Base-by-base conservation (phyloP, 352 stramenopile genomes). In the Pythium phragmitis region DNA sequence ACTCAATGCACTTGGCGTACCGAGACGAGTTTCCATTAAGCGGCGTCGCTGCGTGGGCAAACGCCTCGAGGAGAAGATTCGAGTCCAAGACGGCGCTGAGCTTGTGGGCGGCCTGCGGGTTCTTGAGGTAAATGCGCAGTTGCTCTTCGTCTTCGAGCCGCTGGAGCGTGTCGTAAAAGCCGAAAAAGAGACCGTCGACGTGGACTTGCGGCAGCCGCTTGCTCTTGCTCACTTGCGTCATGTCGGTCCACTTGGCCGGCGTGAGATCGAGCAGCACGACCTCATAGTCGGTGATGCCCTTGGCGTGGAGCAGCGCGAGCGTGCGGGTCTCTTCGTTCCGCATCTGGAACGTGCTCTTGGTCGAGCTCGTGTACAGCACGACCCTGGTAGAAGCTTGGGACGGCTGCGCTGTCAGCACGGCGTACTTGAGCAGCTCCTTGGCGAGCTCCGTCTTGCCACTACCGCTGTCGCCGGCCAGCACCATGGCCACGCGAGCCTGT, bases 271-370 rank as follows among this genome's bases (percentile, higher is more conserved):
- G 60, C 34, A 91, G 62, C 21, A 93, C 80, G 19, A 91, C 85
- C 48, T 87, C 80, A 56, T 89, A 93, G 8, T 66, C 64, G 12
- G 73, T 74, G 12, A 89, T 74, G 45, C 80, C 74, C 69, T 93
- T 91, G 26, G 79, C 75, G 45, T 85, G 80, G n/a, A 93, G 62
- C 11, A 93, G 53, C n/a, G 80, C 80, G n/a, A 91, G 80, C 11
- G 82, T 89, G 26, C 80, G 68, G 12, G 79, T 67, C 52, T 93
- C 84, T 34, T 93, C 84, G 16, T 76, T 83, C n/a, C 84, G 77
- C 84, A 93, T 93, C 57, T 90, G 82, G 26, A 88, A 74, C 3
- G 84, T 93, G 60, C 84, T 93, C 69, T 91, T 93, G 19, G 84
- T 93, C 0, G 84, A 93, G 55, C 84, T 93, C 11, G 82, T 93